phyloP scores from a whole-genome alignment of 495 filamentous ascomycete species.

The Tuber indicum region DNA sequence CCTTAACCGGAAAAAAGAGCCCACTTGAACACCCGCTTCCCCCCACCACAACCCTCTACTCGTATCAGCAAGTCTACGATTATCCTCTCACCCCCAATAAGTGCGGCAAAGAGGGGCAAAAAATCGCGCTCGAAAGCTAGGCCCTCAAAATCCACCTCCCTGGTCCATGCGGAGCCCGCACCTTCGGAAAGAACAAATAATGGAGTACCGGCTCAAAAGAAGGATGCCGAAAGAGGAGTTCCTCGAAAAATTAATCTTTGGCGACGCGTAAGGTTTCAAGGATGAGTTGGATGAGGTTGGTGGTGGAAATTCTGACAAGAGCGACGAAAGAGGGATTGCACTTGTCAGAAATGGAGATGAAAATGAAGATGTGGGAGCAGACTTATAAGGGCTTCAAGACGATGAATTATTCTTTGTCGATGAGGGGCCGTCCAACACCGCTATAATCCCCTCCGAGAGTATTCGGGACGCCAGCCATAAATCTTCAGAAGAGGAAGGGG shows the following conservation, averaged over 20 bases:
- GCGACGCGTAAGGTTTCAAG: constrained; percentile 72
- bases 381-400: constrained; percentile 19
- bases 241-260: constrained; percentile 78
- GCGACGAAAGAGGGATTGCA: constrained; percentile 42
- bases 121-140: background rate
- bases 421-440: too few species aligned
- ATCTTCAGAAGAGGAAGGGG: constrained; percentile 31
- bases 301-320: background rate
- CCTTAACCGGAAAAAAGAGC: too few species aligned
- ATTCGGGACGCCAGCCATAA: constrained; percentile 23
- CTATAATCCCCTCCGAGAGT: background rate
- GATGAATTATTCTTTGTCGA: too few species aligned
- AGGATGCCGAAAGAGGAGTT: constrained; percentile 75
- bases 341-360: background rate
- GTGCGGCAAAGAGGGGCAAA: background rate
- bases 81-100: too few species aligned
- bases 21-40: too few species aligned
- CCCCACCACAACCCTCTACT: too few species aligned
- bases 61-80: too few species aligned
- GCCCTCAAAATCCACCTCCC: background rate
- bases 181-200: background rate
- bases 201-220: constrained; percentile 38
- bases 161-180: background rate
- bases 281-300: constrained; percentile 51
- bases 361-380: constrained; percentile 17